These are phyloP conservation scores for Hordeum marinum DNA, from an alignment of 176 grass and related monocot genomes.

Conservation along the genomic window DNA sequence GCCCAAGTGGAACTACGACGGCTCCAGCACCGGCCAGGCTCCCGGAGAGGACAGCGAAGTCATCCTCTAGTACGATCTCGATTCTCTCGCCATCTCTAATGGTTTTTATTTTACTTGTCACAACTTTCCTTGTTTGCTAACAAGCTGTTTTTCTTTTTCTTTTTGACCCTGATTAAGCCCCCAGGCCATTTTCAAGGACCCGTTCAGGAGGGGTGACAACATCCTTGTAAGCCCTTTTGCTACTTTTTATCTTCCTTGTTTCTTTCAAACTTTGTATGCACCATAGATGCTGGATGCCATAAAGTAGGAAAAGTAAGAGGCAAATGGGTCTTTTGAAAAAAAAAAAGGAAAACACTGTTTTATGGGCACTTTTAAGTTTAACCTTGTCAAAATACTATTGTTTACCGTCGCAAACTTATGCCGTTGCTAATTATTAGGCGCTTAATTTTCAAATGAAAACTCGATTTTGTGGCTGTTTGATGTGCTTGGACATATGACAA, in stretches of 20 bases:
- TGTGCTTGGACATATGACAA: not conserved
- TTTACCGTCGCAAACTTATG: not conserved
- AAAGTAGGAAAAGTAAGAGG: not conserved
- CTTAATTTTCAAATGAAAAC: not conserved
- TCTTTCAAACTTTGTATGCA: not conserved
- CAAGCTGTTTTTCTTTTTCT: not conserved
- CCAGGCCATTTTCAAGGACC: constrained; percentile 95
- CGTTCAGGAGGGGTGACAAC: constrained; percentile 92
- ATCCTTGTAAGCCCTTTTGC: constrained; percentile 61
- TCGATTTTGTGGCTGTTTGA: not conserved
- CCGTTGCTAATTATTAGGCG: not conserved
- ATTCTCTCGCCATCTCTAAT: not conserved
- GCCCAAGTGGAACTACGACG: constrained; percentile 96
- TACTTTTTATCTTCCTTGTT: not conserved
- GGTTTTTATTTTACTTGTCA: not conserved
- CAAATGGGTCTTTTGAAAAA: not conserved
- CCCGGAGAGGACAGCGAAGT: constrained; percentile 98
- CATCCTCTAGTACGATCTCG: constrained; percentile 77
- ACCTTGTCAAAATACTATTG: not conserved
- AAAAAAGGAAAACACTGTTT: not conserved
- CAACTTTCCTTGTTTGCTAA: constrained; percentile 14
- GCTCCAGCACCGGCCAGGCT: constrained; percentile 92
- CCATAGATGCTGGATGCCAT: not conserved
- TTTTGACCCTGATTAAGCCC: constrained; percentile 51
- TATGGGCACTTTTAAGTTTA: not conserved